Evolutionary conservation across 2,329 filamentous ascomycete genomes (phyloP).

Genomic region (Aspergillus arachidicola): DNA sequence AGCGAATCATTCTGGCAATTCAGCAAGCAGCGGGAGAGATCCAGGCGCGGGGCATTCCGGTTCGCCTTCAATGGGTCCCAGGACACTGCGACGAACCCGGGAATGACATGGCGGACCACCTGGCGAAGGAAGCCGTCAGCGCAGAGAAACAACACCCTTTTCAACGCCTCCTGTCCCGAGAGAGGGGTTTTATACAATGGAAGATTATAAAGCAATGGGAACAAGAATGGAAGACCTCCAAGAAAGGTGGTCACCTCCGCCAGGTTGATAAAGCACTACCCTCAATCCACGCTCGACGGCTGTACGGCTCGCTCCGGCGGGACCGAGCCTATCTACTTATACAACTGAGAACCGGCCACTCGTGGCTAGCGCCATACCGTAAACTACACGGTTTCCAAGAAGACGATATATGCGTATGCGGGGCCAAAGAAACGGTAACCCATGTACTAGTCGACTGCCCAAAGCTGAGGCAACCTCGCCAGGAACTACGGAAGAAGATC

Average conservation of each 20-base stretch:
- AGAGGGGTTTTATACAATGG: constrained; percentile 8
- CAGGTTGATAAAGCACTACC: constrained; percentile 14
- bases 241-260: constrained; percentile 14
- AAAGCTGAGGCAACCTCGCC: constrained; percentile 17
- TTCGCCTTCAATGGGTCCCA: constrained; percentile 17
- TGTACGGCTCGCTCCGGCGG: constrained; percentile 14
- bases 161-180: neutral
- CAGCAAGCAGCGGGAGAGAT: constrained; percentile 17
- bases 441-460: constrained; percentile 22
- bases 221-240: constrained; percentile 14
- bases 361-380: constrained; percentile 17
- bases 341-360: constrained; percentile 26
- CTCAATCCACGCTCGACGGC: constrained; percentile 6
- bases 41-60: constrained; percentile 5
- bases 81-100: constrained; percentile 12
- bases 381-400: constrained; percentile 17
- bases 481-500: neutral
- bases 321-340: constrained; percentile 23
- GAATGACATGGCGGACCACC: neutral
- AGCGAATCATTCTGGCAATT: constrained; percentile 23
- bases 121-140: neutral
- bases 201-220: constrained; percentile 14
- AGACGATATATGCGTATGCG: constrained; percentile 19
- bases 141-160: constrained; percentile 11
- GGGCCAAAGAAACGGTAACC: constrained; percentile 21